phyloP scores from a whole-genome alignment of 179 eudicot species.

The Amaranthus tricolor region DNA sequence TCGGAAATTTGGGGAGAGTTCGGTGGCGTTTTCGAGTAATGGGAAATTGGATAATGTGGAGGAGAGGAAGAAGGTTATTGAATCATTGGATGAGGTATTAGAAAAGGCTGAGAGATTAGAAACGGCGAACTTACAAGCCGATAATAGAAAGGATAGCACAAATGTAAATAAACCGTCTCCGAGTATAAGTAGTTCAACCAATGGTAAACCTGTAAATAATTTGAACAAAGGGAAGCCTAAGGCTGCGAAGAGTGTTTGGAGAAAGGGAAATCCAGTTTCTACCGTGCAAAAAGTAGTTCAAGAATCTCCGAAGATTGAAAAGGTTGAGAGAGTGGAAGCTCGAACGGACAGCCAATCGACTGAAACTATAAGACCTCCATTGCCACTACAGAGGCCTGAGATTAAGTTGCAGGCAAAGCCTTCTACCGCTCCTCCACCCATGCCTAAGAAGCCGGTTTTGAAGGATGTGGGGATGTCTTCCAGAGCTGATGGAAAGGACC shows the following conservation, averaged over 20 bases:
- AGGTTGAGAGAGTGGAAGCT: slow-evolving; percentile 33
- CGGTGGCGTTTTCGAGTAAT: slow-evolving; percentile 30
- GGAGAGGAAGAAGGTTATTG: slow-evolving; percentile 76
- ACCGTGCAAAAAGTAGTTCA: slow-evolving; percentile 52
- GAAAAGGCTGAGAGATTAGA: slow-evolving; percentile 90
- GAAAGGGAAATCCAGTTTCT: slow-evolving; percentile 74
- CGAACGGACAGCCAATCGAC: slow-evolving; percentile 29
- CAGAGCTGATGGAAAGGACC: slow-evolving; percentile 31
- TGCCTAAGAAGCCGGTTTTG: slow-evolving; percentile 55
- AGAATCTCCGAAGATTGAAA: slow-evolving; percentile 45
- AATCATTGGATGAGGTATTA: slow-evolving; percentile 76
- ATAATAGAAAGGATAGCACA: slow-evolving; percentile 36
- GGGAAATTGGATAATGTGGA: slow-evolving; percentile 36
- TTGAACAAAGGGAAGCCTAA: slow-evolving; percentile 43
- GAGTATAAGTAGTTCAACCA: slow-evolving; percentile 31
- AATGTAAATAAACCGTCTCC: slow-evolving; percentile 46
- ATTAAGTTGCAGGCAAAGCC: slow-evolving; percentile 69
- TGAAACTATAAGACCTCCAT: slow-evolving; percentile 42
- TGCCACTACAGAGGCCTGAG: slow-evolving; percentile 51
- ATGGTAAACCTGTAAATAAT: slow-evolving; percentile 45
- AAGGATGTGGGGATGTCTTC: slow-evolving; percentile 63
- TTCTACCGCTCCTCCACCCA: slow-evolving; percentile 59
- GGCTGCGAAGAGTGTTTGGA: slow-evolving; percentile 74
- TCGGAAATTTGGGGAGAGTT: slow-evolving; percentile 30
- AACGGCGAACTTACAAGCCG: slow-evolving; percentile 29